A percentile compares a stretch with the other conserved stretches of the same genome.
Evolutionary conservation across 306 rosid species (phyloP).

Genomic region (Acacia melanoxylon): DNA sequence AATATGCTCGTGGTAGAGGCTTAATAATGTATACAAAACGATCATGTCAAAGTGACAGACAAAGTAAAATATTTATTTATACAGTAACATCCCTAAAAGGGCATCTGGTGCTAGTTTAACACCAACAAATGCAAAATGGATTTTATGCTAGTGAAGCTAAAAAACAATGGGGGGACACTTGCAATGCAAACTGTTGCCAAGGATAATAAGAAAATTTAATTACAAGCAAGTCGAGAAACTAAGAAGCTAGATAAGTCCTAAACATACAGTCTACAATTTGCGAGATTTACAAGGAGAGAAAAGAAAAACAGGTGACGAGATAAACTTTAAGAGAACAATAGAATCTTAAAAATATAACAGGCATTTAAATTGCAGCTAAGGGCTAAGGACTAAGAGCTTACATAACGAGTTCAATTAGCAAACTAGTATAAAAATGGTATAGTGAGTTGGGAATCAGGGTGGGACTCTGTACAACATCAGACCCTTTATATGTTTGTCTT

Average conservation of each 20-base stretch:
- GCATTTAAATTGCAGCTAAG: background rate
- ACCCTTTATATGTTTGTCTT: background rate
- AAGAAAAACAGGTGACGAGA: background rate
- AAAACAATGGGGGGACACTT: background rate
- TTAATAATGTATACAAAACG: constrained; percentile 1
- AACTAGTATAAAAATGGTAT: background rate
- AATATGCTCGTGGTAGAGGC: background rate
- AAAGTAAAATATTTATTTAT: constrained; percentile 15
- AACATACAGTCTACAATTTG: background rate
- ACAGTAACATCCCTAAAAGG: background rate
- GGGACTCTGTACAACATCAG: background rate
- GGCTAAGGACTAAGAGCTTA: background rate
- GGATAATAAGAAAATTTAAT: background rate
- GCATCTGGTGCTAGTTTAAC: background rate
- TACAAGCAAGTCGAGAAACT: background rate
- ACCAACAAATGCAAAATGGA: background rate
- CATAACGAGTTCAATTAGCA: background rate
- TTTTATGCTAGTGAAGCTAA: background rate
- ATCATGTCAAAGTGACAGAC: background rate
- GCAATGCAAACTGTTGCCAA: background rate
- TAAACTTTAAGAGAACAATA: background rate
- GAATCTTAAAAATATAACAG: background rate
- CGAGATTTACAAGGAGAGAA: background rate
- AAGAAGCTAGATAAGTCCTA: background rate
- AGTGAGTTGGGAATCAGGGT: constrained; percentile 12